A percentile compares a stretch with the other conserved stretches of the same genome.
These are phyloP conservation scores for Globisporangium orthogonon DNA, from an alignment of 352 stramenopile species.

Conservation along the genomic window DNA sequence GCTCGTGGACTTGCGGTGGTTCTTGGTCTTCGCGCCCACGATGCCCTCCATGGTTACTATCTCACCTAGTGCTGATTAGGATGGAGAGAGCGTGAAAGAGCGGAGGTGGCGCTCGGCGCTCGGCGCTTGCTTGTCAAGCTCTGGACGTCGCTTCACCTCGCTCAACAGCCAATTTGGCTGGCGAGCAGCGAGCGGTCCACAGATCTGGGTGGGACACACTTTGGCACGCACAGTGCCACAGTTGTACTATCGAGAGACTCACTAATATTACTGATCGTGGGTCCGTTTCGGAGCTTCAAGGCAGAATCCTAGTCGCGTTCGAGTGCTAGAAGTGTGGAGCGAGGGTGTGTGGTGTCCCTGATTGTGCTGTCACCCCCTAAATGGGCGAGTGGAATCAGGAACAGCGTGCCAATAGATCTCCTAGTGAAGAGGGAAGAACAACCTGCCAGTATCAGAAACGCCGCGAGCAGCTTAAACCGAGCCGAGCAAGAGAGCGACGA, in stretches of 20 bases:
- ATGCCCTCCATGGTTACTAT: slow-evolving; percentile 15
- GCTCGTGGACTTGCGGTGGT: slow-evolving; percentile 79
- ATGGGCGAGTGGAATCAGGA: no score
- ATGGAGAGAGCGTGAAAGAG: no score
- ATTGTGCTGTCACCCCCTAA: no score
- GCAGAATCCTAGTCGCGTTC: no score
- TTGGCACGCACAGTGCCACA: background rate
- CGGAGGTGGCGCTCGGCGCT: no score
- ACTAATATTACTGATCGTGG: background rate
- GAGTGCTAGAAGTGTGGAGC: no score
- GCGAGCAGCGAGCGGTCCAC: background rate
- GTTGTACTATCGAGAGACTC: background rate
- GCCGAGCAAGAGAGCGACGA: background rate
- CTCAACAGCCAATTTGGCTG: background rate
- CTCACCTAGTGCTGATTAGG: no score
- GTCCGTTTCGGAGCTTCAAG: no score
- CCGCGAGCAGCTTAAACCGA: background rate
- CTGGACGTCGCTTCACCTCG: slow-evolving; percentile 1
- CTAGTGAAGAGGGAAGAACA: background rate
- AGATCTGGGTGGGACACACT: background rate
- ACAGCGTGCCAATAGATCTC: no score
- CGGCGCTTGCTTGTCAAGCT: no score
- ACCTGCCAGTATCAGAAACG: background rate
- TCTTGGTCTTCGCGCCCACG: slow-evolving; percentile 39
- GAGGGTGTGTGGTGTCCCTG: no score